Conservation (phyloP, 129 eudicot genomes). For the Silybum marianum region DNA sequence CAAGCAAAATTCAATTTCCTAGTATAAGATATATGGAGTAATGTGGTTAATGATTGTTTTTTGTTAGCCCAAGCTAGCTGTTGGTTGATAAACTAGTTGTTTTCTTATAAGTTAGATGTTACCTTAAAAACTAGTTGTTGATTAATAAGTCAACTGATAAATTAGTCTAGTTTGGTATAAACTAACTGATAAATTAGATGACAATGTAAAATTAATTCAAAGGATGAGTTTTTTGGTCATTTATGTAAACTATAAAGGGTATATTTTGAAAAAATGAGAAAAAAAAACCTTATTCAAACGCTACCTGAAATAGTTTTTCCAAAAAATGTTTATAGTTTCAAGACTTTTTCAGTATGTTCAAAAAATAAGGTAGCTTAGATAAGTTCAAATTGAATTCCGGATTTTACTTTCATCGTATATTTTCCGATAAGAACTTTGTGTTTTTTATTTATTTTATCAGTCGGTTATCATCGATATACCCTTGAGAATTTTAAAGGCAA, state of each 20-base stretch:
- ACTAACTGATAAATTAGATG: not conserved
- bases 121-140: no score
- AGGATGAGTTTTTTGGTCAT: not conserved
- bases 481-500: conserved; percentile 62
- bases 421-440: not conserved
- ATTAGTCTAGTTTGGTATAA: not conserved
- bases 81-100: no score
- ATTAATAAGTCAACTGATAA: not conserved
- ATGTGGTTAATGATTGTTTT: not conserved
- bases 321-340: no score
- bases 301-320: no score
- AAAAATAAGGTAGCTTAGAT: not conserved
- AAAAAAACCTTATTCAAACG: no score
- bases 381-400: not conserved
- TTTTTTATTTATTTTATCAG: conserved; percentile 37
- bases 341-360: not conserved
- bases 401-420: not conserved
- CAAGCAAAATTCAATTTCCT: not conserved
- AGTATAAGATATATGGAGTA: not conserved
- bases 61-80: no score
- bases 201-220: not conserved
- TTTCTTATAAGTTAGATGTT: no score
- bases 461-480: conserved; percentile 74
- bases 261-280: not conserved
- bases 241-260: not conserved